phyloP scores from a whole-genome alignment of 495 filamentous ascomycete species.

The Diplogelasinospora grovesii region DNA sequence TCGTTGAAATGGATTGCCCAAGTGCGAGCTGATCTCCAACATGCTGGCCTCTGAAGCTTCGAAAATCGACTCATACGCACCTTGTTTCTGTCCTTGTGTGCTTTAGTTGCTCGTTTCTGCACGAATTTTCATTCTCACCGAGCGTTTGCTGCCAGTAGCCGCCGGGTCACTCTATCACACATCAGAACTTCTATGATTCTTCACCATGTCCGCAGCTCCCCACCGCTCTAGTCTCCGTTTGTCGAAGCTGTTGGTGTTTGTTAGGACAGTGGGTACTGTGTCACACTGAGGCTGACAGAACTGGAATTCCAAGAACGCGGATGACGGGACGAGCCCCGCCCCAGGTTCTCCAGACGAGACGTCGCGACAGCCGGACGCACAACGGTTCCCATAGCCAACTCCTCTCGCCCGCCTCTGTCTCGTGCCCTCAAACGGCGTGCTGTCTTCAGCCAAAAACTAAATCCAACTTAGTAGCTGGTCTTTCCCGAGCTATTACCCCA shows the following conservation, averaged over 20 bases:
- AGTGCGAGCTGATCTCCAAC: too few relatives aligned
- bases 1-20: too few relatives aligned
- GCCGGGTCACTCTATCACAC: conserved; percentile 1
- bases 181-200: not conserved
- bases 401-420: conserved; percentile 1
- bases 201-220: conserved; percentile 6
- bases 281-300: conserved; percentile 10
- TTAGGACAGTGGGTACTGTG: conserved; percentile 4
- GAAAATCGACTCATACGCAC: too few relatives aligned
- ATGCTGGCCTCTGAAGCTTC: too few relatives aligned
- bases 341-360: conserved; percentile 12
- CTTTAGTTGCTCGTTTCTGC: too few relatives aligned
- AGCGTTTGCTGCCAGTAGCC: conserved; percentile 3
- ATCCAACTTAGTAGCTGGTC: conserved; percentile 12
- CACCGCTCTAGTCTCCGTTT: conserved; percentile 2
- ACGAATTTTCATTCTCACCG: not conserved
- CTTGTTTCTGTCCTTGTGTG: too few relatives aligned
- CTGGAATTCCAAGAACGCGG: not conserved
- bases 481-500: conserved; percentile 15
- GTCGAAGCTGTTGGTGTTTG: conserved; percentile 4
- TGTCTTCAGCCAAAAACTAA: conserved; percentile 12
- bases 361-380: conserved; percentile 1
- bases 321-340: conserved; percentile 11
- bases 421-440: not conserved
- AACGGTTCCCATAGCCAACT: not conserved